Evolutionary conservation across 106 monocot genomes (phyloP).

Genomic region (Platanthera zijinensis): DNA sequence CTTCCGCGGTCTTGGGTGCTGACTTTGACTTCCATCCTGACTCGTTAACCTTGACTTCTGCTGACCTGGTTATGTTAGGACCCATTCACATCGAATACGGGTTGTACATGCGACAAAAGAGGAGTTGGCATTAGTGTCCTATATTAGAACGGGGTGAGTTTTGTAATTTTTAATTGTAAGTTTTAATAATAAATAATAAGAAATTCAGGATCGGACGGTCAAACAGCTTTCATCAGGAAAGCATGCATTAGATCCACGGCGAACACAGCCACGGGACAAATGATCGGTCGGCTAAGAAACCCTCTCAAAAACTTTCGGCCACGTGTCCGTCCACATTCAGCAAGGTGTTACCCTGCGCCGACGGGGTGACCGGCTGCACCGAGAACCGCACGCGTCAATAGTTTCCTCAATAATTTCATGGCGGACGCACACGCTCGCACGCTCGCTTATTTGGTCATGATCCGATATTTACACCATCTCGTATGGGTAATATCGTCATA

Average conservation of each 20-base stretch:
- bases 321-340: not conserved
- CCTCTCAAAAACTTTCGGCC: not conserved
- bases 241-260: slow-evolving; percentile 1
- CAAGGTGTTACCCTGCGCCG: too few species aligned
- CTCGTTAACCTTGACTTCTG: too few species aligned
- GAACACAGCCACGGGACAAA: not conserved
- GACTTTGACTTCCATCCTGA: too few species aligned
- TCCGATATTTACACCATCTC: not conserved
- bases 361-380: not conserved
- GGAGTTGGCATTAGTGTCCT: too few species aligned
- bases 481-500: not conserved
- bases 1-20: too few species aligned
- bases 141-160: too few species aligned
- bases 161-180: too few species aligned
- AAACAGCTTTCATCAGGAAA: not conserved
- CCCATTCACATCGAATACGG: too few species aligned
- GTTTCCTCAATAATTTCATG: not conserved
- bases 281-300: not conserved
- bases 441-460: not conserved
- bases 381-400: not conserved
- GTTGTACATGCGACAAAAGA: too few species aligned
- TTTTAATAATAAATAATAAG: too few species aligned
- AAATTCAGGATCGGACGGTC: too few species aligned
- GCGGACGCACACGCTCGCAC: not conserved
- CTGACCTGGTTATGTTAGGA: too few species aligned